Base-by-base conservation (phyloP, 495 filamentous ascomycete species). In the Penicillium herquei region DNA sequence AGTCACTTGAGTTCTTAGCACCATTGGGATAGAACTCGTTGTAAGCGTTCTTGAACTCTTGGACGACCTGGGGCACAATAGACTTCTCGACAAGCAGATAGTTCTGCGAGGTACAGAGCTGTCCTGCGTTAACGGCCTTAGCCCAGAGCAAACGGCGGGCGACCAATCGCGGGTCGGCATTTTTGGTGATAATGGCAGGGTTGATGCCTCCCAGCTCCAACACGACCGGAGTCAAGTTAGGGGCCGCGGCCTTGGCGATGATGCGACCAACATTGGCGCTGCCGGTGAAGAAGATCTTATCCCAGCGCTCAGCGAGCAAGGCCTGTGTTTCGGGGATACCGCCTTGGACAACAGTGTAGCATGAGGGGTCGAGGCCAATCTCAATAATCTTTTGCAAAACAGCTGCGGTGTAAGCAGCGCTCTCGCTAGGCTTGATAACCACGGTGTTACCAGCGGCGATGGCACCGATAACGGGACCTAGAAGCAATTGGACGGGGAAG, bases 261-360 rank as follows among this genome's bases (percentile, higher is more conserved):
- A 98, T 93, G 44, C 79, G 89, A 49, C 89, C 94, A 37, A 97
- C 92, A 35, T 65, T 75, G 10, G 78, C 74, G 58, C 81, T 82
- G 43, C 94, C 94, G 13, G 94, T 98, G 76, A 96, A 98, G 77
- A 95, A 93, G 61, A 98, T 93, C 80, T 96, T 96, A 72, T 95
- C 92, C 91, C 92, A 98, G 63, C 91, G 91, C 72, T 92, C 83
- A 48, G 91, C 83, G 11, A 98, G 78, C 34, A 98, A 73, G 6
- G 86, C 86, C 14, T 88, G 89, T 3, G 88, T 90, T 78, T 96
- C 91, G 21, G 86, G 77, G 32, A 96, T 65, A 7, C 76, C 83
- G 50, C 94, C 94, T 69, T 96, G 92, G 52, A 96, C 80, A 48
- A 93, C 78, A 14, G 78, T 75, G 68, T 90, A 96, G 57, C 84